These are phyloP conservation scores for Setaria viridis DNA, from an alignment of 202 grass and related monocot genomes.

Conservation along the genomic window DNA sequence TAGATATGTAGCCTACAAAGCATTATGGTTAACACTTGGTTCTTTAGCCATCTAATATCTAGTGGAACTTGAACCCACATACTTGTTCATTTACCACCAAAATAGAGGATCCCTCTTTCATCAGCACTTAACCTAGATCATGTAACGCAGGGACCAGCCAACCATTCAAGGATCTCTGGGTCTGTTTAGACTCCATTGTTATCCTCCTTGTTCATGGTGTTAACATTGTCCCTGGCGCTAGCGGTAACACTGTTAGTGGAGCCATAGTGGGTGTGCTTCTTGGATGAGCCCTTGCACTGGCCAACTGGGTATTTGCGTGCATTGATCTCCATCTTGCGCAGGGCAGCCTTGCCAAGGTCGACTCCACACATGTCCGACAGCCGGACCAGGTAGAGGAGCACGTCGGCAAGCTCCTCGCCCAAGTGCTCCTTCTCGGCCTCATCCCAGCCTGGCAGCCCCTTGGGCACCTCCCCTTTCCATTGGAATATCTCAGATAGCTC, in stretches of 20 bases:
- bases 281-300: constrained; percentile 85
- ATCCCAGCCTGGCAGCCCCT: constrained; percentile 77
- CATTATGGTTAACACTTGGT: constrained; percentile 24
- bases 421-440: constrained; percentile 80
- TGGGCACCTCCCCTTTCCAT: constrained; percentile 97
- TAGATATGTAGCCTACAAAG: constrained; percentile 35
- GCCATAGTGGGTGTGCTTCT: constrained; percentile 64
- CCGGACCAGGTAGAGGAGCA: constrained; percentile 88
- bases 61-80: constrained; percentile 4
- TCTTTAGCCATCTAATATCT: constrained; percentile 26
- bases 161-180: not conserved
- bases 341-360: constrained; percentile 70
- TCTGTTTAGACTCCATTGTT: not conserved
- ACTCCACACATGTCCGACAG: constrained; percentile 85
- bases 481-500: constrained; percentile 97
- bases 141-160: constrained; percentile 8
- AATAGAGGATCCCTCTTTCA: constrained; percentile 25
- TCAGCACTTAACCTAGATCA: constrained; percentile 27
- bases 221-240: not conserved
- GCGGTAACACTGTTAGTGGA: not conserved
- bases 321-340: constrained; percentile 85
- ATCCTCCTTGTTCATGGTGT: not conserved
- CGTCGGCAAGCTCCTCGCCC: constrained; percentile 88
- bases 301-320: constrained; percentile 76
- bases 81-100: constrained; percentile 23